These are phyloP conservation scores for Begonia fuchsioides DNA, from an alignment of 306 rosid species.

Conservation along the genomic window DNA sequence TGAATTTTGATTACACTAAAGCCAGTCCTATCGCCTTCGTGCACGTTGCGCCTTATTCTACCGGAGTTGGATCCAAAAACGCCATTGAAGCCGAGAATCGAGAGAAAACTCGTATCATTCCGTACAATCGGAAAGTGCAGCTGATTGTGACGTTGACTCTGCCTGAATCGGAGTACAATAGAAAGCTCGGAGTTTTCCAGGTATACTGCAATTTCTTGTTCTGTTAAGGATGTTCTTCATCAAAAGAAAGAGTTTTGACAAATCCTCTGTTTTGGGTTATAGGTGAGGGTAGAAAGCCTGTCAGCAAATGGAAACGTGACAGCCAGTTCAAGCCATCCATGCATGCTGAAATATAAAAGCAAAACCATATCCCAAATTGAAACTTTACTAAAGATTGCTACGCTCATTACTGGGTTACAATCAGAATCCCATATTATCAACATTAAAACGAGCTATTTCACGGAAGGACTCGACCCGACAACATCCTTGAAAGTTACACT, in stretches of 20 bases:
- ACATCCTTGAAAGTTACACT: conserved; percentile 13
- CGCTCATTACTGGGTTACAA: conserved; percentile 14
- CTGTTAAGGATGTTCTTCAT: background rate
- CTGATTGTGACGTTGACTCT: conserved; percentile 12
- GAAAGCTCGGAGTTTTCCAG: conserved; percentile 15
- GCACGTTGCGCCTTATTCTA: conserved; percentile 7
- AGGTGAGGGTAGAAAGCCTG: conserved; percentile 17
- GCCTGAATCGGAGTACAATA: conserved; percentile 16
- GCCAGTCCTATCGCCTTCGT: conserved; percentile 14
- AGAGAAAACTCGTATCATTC: background rate
- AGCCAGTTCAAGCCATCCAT: conserved; percentile 13
- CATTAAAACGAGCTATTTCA: conserved; percentile 7
- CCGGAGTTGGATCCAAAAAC: background rate
- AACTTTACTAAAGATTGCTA: conserved; percentile 9
- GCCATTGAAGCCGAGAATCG: background rate
- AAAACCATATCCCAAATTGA: conserved; percentile 1
- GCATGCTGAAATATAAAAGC: conserved; percentile 17
- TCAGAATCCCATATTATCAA: conserved; percentile 14
- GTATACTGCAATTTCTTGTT: conserved; percentile 1
- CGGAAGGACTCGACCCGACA: conserved; percentile 9
- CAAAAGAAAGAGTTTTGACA: background rate
- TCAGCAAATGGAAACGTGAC: conserved; percentile 14
- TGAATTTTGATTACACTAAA: conserved; percentile 19
- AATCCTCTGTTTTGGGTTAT: background rate
- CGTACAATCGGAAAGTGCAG: conserved; percentile 15